Evolutionary conservation across 2,329 filamentous ascomycete species (phyloP), one percentile per base, ranked within the genome.

Genomic region (Botrytis sinoallii): DNA sequence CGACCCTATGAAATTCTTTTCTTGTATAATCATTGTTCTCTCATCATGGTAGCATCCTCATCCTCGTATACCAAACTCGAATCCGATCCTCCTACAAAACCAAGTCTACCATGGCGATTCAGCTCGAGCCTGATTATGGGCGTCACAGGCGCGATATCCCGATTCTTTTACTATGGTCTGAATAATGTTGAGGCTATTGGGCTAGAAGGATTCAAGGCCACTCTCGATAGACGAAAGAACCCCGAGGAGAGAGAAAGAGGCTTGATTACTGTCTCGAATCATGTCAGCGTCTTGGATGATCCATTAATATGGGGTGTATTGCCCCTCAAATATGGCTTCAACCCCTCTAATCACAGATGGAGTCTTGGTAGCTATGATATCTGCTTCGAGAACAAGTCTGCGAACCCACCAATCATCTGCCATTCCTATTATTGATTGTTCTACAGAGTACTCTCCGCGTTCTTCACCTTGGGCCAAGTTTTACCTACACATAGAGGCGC

Each of bases 361-460:
- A 90, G 91, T 16, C 88, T 99, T 72, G 96, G 93, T 38, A 97
- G 94, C 79, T 93, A 98, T 82, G 96, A 99, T 82, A 95, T 99
- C 75, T 98, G 95, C 84, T 99, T 97, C 83, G 91, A 91, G 79
- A 95, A 93, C 81, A 91, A 89, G 93, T 96, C 84, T 75, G 85
- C 78, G n/a, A 59, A 48, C 70, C 74, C 60, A 61, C 65, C 44
- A 46, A 61, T 32, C 38, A 25, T 8, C 18, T 4, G 6, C 1
- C 12, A 40, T 16, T 29, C 32, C 12, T 22, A 32, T 22, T 22
- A 55, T 68, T 77, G 70, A 75, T 42, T 4, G 52, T 59, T 40
- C n/a, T 52, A 14, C 78, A 95, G 93, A 80, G 81, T 88, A 57
- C 83, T 91, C 6, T 89, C 91, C 8, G 87, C 88, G 38, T 98